Evolutionary conservation across 208 protist species (phyloP), one percentile per base, ranked within the genome.

Genomic region (Dictyostelium gargantuum): DNA sequence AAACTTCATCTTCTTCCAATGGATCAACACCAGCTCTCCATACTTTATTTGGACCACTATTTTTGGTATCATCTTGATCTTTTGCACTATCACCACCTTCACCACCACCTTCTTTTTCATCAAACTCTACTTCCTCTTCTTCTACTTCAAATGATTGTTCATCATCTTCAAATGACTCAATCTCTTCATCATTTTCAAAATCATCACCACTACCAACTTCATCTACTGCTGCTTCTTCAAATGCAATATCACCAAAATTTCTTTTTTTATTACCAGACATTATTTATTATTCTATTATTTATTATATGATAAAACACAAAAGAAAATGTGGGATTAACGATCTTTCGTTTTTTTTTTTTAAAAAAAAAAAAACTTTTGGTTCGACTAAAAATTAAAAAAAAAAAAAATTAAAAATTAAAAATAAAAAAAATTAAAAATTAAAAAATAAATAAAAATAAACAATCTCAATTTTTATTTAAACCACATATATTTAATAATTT

Each of bases 21-120:
- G 50, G 17, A 81, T 95, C 84, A 21, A 94, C 80, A 82, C 85
- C 94, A 23, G 89, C 89, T 50, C 91, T 68, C 81, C 91, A 93
- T 73, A 91, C 84, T 61, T 61, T 15, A 6, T 80, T 84, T 29
- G 42, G 11, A 19, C 35, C 26, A n/a, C 48, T 38, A n/a, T n/a
- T n/a, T 9, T 93, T 52, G n/a, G 80, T 58, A 26, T 84, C 80
- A 8, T 80, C 84, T 17, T 35, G 26, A 19, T 11, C 26, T 6
- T 63, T 26, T 17, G 0, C 26, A 61, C 15, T 6, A 29, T 4
- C 77, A 38, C 54, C 29, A 35, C 26, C 23, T 61, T 84, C 73
- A 21, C 48, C 56, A 32, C 63, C 63, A 5, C 75, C 56, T 32
- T 75, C 89, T 23, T 80, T 61, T 35, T 93, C 89, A 38, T 94